These are phyloP conservation scores for Mesembryanthemum crystallinum DNA, from an alignment of 148 eudicot genomes.

Conservation along the genomic window DNA sequence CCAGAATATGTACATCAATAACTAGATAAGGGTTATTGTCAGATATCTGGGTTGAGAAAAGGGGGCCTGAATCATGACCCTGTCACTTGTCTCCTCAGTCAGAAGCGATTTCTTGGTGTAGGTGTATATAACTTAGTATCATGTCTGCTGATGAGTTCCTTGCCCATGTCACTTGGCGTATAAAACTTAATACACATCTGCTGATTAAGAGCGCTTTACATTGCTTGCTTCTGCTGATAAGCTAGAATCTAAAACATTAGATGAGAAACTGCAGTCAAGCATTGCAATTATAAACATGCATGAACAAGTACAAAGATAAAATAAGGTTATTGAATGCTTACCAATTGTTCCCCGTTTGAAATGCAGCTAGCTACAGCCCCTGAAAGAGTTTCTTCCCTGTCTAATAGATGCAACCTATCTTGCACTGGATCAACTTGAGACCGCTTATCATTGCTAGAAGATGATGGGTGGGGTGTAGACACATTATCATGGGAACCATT, in stretches of 20 bases:
- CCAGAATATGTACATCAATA: conserved; percentile 8
- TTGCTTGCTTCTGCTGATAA: conserved; percentile 24
- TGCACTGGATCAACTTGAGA: conserved; percentile 18
- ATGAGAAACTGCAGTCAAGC: neutral
- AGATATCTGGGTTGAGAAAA: conserved; percentile 9
- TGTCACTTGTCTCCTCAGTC: neutral
- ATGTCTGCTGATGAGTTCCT: neutral
- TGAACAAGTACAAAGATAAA: too few relatives aligned
- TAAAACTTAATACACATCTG: neutral
- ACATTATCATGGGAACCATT: conserved; percentile 11
- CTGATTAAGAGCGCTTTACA: neutral
- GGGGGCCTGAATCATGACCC: conserved; percentile 5
- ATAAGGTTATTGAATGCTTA: conserved; percentile 7
- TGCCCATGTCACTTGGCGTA: too few relatives aligned
- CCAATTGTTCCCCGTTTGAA: conserved; percentile 28
- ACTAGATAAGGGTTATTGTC: conserved; percentile 7
- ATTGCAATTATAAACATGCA: neutral
- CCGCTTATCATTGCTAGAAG: conserved; percentile 16
- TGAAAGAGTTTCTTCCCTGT: conserved; percentile 15
- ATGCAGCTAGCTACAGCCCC: conserved; percentile 25
- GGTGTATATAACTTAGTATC: neutral
- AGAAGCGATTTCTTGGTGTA: neutral
- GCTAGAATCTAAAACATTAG: conserved; percentile 19
- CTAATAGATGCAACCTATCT: conserved; percentile 16
- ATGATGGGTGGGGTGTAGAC: conserved; percentile 13